These are phyloP conservation scores for Trichoderma reesei DNA, from an alignment of 495 filamentous ascomycete genomes.

Conservation along the genomic window DNA sequence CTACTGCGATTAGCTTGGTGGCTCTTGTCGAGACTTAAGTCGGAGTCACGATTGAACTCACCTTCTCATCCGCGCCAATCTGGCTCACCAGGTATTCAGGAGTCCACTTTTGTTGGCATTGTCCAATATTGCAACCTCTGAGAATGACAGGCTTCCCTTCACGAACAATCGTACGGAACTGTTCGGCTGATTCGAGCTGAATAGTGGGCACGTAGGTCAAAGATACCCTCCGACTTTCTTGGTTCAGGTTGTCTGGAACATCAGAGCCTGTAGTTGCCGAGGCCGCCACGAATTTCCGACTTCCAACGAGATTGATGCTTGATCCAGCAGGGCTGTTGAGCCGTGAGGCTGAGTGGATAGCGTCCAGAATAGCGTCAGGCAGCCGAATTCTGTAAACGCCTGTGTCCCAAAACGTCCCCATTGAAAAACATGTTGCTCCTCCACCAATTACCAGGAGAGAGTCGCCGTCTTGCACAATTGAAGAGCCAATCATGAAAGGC, in stretches of 20 bases:
- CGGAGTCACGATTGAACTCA: constrained; percentile 23
- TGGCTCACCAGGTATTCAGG: constrained; percentile 55
- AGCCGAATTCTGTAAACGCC: constrained; percentile 15
- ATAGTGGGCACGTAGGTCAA: constrained; percentile 37
- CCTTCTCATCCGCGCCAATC: constrained; percentile 54
- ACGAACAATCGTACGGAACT: constrained; percentile 49
- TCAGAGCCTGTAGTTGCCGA: neutral
- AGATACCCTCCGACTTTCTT: neutral
- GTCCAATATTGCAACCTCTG: constrained; percentile 53
- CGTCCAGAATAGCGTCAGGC: neutral
- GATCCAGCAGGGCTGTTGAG: neutral
- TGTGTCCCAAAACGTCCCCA: constrained; percentile 68
- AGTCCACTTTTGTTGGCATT: constrained; percentile 58
- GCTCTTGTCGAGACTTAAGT: neutral
- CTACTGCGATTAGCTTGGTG: constrained; percentile 27
- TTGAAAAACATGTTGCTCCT: constrained; percentile 82
- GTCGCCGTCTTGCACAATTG: constrained; percentile 27
- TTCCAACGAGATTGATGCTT: neutral
- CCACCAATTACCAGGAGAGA: constrained; percentile 60
- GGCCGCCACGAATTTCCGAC: neutral
- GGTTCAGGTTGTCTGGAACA: neutral
- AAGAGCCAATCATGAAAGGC: constrained; percentile 60
- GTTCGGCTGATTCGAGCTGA: constrained; percentile 31
- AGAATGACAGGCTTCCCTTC: constrained; percentile 56
- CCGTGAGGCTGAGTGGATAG: neutral